These are phyloP conservation scores for Penicillium sclerotiorum DNA, from an alignment of 2,329 filamentous ascomycete species.

Conservation along the genomic window DNA sequence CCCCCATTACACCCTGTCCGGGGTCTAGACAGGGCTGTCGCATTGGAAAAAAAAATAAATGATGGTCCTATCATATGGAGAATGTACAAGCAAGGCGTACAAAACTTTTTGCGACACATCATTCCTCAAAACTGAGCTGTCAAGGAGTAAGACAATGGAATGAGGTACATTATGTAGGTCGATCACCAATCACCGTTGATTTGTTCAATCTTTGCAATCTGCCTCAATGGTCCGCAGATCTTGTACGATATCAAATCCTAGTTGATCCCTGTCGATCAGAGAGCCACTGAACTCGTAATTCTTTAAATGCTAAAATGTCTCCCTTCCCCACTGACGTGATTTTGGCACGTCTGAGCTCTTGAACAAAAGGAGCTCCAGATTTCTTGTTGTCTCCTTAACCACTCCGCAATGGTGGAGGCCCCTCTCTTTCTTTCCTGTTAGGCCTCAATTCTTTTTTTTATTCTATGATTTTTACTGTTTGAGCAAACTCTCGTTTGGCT, in stretches of 20 bases:
- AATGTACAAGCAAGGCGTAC: no score
- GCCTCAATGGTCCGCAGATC: not conserved
- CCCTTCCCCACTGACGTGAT: slow-evolving; percentile 5
- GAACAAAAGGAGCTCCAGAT: no score
- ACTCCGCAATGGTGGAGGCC: not conserved
- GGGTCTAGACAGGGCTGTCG: not conserved
- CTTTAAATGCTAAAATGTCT: no score
- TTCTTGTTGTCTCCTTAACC: not conserved
- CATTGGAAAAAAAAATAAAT: not conserved
- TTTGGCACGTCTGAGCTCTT: no score
- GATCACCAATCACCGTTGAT: not conserved
- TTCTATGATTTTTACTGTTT: not conserved
- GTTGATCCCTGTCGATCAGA: slow-evolving; percentile 1
- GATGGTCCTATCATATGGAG: not conserved
- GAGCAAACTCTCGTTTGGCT: not conserved
- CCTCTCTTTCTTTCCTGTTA: not conserved
- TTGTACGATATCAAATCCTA: not conserved
- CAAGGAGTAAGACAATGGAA: no score
- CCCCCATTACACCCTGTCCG: not conserved
- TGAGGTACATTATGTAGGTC: not conserved
- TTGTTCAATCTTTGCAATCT: not conserved
- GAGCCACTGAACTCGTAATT: not conserved
- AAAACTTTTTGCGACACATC: not conserved
- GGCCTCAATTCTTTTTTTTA: not conserved
- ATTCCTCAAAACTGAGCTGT: not conserved